Base-by-base conservation (phyloP, 345 rosid genomes). In the Ceriops tagal region DNA sequence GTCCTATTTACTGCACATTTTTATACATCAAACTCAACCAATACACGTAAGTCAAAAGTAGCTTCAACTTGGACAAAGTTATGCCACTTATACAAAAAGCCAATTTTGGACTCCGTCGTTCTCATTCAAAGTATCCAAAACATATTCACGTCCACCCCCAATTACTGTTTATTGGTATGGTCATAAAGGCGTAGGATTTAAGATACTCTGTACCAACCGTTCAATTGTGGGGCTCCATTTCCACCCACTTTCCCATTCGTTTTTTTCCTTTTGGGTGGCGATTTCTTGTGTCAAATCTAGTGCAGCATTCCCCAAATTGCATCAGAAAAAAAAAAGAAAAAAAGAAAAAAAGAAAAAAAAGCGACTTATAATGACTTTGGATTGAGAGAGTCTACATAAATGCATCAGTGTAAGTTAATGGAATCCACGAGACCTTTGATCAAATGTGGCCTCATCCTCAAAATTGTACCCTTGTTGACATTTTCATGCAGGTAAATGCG, bases 41-140 rank as follows among this genome's bases (percentile, higher is more conserved):
- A 8, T 21, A 43, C 11, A 10, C 8, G 7, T 5, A 39, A 62
- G 66, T 62, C 66, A 62, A 62, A 43, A 39, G 66, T 15, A 62
- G 53, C 30, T 61, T 62, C 53, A 43, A 62, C 31, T 39, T 62
- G 53, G 66, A 43, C 53, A 43, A 13, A 13, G 15, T 62, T 43
- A 62, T 13, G 53, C 66, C 66, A 43, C 66, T 43, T 22, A 62
- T 4, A 3, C 4, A 52, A 65, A 65, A 65, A 28, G 28, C 30
- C 16, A 46, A 21, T 31, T 20, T 52, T 21, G n/a, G 20, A 53
- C 31, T 13, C 26, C 1, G 43, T n/a, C 5, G 55, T 31, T 51
- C 43, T 65, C 58, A 31, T 65, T 51, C 68, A 31, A 32, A 22
- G 58, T 19, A 32, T 18, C 60, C n/a, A 16, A 59, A 43, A 0